phyloP scores from a whole-genome alignment of 805 yeast genomes.

The Debaryomyces prosopidis region DNA sequence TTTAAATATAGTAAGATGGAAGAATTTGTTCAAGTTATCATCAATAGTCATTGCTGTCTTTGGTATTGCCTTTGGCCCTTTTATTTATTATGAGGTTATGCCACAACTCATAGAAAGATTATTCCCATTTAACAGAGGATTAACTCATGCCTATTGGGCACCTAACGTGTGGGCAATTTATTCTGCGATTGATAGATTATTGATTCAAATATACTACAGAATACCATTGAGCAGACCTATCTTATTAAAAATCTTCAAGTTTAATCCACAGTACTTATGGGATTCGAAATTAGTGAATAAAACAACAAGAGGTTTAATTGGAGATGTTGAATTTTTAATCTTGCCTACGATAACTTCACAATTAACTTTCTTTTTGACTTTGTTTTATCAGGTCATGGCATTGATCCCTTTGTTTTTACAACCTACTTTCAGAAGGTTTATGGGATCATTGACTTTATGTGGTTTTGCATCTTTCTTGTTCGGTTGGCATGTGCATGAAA shows the following conservation, averaged over 20 bases:
- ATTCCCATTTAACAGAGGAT: conserved; percentile 92
- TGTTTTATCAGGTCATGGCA: conserved; percentile 82
- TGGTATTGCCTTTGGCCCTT: conserved; percentile 75
- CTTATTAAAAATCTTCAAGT: conserved; percentile 39
- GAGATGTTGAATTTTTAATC: conserved; percentile 80
- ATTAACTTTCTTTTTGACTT: conserved; percentile 72
- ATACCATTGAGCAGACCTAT: conserved; percentile 33
- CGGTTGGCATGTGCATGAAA: conserved; percentile 99
- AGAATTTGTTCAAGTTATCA: conserved; percentile 61
- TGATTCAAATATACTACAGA: conserved; percentile 47
- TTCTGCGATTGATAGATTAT: conserved; percentile 73
- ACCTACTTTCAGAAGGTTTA: conserved; percentile 75
- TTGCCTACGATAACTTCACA: conserved; percentile 80
- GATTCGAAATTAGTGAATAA: conserved; percentile 29
- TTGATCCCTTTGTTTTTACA: conserved; percentile 65
- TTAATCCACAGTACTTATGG: conserved; percentile 43
- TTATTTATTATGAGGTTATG: conserved; percentile 57
- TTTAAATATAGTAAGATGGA: conserved; percentile 50
- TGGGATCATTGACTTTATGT: conserved; percentile 84
- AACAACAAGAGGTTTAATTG: conserved; percentile 83
- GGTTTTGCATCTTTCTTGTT: conserved; percentile 89
- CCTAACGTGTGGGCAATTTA: conserved; percentile 97
- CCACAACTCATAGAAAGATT: conserved; percentile 67
- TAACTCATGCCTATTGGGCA: conserved; percentile 99
- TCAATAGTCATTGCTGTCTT: conserved; percentile 62